phyloP scores from a whole-genome alignment of 2,329 filamentous ascomycete genomes.

The Passalora sequoiae region DNA sequence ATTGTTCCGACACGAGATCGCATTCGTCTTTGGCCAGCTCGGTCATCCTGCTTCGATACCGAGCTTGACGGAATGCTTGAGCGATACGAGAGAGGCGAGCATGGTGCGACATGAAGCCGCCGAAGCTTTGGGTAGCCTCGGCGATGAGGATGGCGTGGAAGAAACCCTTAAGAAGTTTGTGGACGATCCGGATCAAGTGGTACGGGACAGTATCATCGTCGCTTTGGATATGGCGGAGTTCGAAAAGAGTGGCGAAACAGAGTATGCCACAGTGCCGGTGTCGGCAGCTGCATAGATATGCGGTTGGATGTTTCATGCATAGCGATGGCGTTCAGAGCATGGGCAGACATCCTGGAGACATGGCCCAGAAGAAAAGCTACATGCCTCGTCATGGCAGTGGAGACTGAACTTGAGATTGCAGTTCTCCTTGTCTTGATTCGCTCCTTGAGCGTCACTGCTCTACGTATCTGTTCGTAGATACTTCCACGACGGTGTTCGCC shows the following conservation, averaged over 20 bases:
- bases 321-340: constrained; percentile 1
- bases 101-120: constrained; percentile 99
- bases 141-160: constrained; percentile 89
- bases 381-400: too few relatives aligned
- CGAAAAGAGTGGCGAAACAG: constrained; percentile 78
- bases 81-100: constrained; percentile 73
- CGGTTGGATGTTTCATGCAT: background rate
- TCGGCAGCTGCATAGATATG: constrained; percentile 20
- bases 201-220: constrained; percentile 89
- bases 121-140: constrained; percentile 88
- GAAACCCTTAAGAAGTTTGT: constrained; percentile 77
- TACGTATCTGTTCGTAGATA: too few relatives aligned
- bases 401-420: too few relatives aligned
- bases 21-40: constrained; percentile 95
- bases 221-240: constrained; percentile 97
- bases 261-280: constrained; percentile 82
- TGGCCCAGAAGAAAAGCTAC: background rate
- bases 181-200: constrained; percentile 85
- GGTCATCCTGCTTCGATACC: constrained; percentile 96
- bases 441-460: too few relatives aligned
- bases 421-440: too few relatives aligned
- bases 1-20: constrained; percentile 94
- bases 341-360: too few relatives aligned
- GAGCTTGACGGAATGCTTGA: constrained; percentile 71
- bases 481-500: too few relatives aligned